Evolutionary conservation across 1,284 basidiomycete genomes (phyloP).

Genomic region (Wolfiporia cocos): DNA sequence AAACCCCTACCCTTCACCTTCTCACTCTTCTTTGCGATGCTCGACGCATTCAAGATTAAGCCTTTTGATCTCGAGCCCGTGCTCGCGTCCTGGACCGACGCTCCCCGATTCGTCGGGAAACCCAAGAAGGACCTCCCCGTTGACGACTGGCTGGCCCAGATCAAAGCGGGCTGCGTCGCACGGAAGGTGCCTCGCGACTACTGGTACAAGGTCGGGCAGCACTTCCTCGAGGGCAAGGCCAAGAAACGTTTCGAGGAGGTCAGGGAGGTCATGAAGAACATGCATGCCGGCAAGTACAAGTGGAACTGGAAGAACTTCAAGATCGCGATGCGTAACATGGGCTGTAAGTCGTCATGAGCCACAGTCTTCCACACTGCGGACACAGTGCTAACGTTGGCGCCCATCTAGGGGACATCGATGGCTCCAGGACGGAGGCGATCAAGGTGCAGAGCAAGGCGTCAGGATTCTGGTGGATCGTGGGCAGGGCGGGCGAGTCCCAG

Average conservation of each 20-base stretch:
- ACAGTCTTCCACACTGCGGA: not conserved
- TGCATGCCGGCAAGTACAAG: conserved; percentile 66
- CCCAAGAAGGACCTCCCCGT: conserved; percentile 60
- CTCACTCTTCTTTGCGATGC: conserved; percentile 31
- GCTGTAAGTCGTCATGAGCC: conserved; percentile 48
- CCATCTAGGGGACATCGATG: conserved; percentile 61
- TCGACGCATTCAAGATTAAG: conserved; percentile 71
- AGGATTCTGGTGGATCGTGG: conserved; percentile 54
- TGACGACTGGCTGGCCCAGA: conserved; percentile 61
- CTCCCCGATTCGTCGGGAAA: conserved; percentile 59
- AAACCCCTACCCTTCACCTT: no score
- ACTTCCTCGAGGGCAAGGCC: conserved; percentile 62
- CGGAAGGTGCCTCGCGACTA: conserved; percentile 67
- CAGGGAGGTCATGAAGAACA: conserved; percentile 62
- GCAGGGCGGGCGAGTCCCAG: conserved; percentile 31
- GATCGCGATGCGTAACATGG: conserved; percentile 71
- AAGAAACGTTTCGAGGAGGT: conserved; percentile 58
- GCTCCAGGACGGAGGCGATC: conserved; percentile 47
- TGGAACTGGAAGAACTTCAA: conserved; percentile 79
- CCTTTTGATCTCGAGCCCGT: conserved; percentile 64
- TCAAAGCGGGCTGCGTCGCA: conserved; percentile 61
- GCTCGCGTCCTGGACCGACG: conserved; percentile 54
- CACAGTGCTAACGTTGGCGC: conserved; percentile 4
- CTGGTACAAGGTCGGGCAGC: conserved; percentile 73
- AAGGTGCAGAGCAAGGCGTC: conserved; percentile 51